Base-by-base conservation (phyloP, 2,329 filamentous ascomycete species). In the Corniculantispora saksenae region DNA sequence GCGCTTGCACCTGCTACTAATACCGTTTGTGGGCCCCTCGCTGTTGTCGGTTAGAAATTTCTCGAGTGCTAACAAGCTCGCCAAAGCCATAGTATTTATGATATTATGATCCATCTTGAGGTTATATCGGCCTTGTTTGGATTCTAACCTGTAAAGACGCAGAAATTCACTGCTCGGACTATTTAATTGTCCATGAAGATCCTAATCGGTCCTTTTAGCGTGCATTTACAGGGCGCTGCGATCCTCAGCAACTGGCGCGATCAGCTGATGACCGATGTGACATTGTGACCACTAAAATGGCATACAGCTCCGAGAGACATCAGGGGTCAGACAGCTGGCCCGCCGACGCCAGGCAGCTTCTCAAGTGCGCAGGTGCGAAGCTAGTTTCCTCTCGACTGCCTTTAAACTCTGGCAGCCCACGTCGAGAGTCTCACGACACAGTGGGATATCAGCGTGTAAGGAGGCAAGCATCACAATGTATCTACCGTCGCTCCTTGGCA, bases 401-500 rank as follows among this genome's bases (percentile, higher is more conserved):
- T 7, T n/a, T 8, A 47, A n/a, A 47, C 7, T 8, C 21, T 1
- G 29, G 19, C 7, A 19, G n/a, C 27, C 57, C 19, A 13, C 27
- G 2, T 48, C 12, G 17, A 25, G 27, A 35, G 17, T 2, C 3
- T 3, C 10, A 7, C 3, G 3, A 3, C 38, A 10, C 32, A 32
- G 32, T 10, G 32, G 10, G 10, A 43, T 13, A 43, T 43, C 10
- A 43, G 4, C 38, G 38, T 43, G 38, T n/a, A 6, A 43, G 21
- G 10, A 40, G 25, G 15, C 27, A 45, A 7, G 17, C 8, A 15
- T 9, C 29, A 35, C 19, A 7, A 63, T 63, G 61, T 29, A 63
- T 43, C 53, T 32, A 21, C 25, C 43, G 19, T 6, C 72, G 68
- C 69, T 74, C 8, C 55, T 74, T 23, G 50, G 66, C 27, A 64